Evolutionary conservation across 1,284 basidiomycete genomes (phyloP).

Genomic region (Leccinum pachyderme): DNA sequence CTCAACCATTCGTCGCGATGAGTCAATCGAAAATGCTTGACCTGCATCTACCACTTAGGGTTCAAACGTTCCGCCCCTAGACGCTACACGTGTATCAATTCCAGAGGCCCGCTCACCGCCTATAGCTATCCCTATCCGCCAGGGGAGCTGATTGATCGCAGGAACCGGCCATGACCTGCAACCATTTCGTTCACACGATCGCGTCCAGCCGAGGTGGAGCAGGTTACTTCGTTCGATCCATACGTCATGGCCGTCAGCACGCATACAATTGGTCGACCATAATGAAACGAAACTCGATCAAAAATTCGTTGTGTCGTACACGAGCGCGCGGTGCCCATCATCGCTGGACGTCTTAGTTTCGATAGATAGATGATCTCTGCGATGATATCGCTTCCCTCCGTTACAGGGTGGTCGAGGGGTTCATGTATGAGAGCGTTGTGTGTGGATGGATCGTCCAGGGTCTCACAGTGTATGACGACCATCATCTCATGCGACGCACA

Average conservation of each 20-base stretch:
- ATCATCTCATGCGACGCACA: background rate
- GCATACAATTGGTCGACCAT: background rate
- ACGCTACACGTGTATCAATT: slow-evolving; percentile 19
- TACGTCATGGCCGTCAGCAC: background rate
- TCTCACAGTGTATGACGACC: background rate
- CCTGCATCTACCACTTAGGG: slow-evolving; percentile 2
- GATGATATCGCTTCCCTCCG: slow-evolving; percentile 4
- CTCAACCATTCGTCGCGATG: slow-evolving; percentile 1
- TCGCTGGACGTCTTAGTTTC: background rate
- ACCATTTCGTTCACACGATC: background rate
- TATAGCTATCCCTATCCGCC: background rate
- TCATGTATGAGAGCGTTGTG: background rate
- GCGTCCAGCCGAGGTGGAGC: slow-evolving; percentile 1
- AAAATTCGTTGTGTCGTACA: background rate
- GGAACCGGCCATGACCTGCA: no score
- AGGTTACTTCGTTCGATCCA: background rate
- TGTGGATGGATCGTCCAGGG: background rate
- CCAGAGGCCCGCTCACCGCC: slow-evolving; percentile 3
- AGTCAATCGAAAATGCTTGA: background rate
- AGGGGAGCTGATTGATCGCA: no score
- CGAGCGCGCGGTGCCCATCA: background rate
- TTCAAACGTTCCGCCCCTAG: slow-evolving; percentile 4
- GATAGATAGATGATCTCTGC: slow-evolving; percentile 2
- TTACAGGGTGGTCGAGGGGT: background rate
- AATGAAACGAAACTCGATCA: slow-evolving; percentile 7